A percentile compares a stretch with the other conserved stretches of the same genome.
phyloP scores from a whole-genome alignment of 2,329 filamentous ascomycete species.

The Fusarium sambucinum region DNA sequence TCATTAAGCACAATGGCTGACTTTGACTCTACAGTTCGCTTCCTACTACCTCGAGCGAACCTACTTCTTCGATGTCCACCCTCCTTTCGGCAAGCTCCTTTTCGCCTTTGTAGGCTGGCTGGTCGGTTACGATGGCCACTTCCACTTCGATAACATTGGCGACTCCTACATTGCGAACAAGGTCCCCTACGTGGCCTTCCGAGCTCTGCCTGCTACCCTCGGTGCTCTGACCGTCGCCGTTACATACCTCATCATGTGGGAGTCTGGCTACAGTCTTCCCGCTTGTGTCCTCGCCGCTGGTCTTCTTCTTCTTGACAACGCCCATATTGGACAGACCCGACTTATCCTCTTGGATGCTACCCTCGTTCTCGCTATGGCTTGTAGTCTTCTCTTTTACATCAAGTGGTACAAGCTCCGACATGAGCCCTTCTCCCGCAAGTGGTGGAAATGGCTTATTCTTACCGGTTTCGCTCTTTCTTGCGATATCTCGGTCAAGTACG shows the following conservation, averaged over 20 bases:
- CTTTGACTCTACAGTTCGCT: constrained; percentile 66
- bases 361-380: constrained; percentile 94
- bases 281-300: constrained; percentile 89
- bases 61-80: constrained; percentile 99
- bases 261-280: constrained; percentile 96
- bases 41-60: constrained; percentile 92
- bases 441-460: constrained; percentile 99
- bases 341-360: constrained; percentile 96
- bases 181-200: constrained; percentile 96
- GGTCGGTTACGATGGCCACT: constrained; percentile 95
- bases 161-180: constrained; percentile 98
- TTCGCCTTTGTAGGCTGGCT: constrained; percentile 98
- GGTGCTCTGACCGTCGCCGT: constrained; percentile 95
- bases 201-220: constrained; percentile 90
- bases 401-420: constrained; percentile 98
- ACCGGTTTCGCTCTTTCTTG: constrained; percentile 96
- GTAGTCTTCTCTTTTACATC: constrained; percentile 93
- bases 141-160: constrained; percentile 99
- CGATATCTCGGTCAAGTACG: constrained; percentile 98
- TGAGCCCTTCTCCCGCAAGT: constrained; percentile 89
- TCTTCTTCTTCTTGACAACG: constrained; percentile 94
- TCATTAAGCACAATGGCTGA: constrained; percentile 25
- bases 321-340: constrained; percentile 95
- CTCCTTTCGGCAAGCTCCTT: constrained; percentile 96
- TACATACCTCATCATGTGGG: constrained; percentile 98